Percentiles rank a stretch among this genome's conserved stretches.
Conservation (phyloP, 192 early-diverging fungal genomes). For the Phycomyces blakesleeanus region DNA sequence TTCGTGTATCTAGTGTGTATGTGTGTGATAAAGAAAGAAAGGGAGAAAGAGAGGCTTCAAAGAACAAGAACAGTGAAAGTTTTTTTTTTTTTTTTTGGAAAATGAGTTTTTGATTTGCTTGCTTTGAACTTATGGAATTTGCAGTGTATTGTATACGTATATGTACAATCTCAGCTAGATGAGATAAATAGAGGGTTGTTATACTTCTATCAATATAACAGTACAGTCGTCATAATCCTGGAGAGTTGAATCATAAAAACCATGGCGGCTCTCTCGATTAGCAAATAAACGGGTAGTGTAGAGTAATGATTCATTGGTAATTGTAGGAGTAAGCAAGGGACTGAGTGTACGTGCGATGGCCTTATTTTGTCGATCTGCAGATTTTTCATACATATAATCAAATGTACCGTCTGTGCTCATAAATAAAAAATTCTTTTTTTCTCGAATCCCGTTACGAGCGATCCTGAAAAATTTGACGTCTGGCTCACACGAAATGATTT, state of each 20-base stretch:
- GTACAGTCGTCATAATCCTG: constrained; percentile 62
- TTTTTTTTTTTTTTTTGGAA: too few relatives aligned
- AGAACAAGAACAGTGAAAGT: background rate
- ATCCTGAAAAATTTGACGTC: constrained; percentile 54
- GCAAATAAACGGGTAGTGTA: constrained; percentile 41
- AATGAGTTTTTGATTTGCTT: too few relatives aligned
- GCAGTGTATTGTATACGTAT: background rate
- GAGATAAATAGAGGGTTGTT: too few relatives aligned
- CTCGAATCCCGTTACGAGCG: constrained; percentile 2
- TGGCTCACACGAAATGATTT: constrained; percentile 48
- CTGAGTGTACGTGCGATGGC: constrained; percentile 46
- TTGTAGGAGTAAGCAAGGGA: constrained; percentile 35
- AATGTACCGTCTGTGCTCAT: constrained; percentile 59
- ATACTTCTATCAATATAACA: background rate
- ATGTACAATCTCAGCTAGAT: background rate
- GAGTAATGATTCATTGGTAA: constrained; percentile 33
- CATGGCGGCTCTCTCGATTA: constrained; percentile 42
- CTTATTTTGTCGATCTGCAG: constrained; percentile 45
- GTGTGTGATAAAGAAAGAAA: background rate
- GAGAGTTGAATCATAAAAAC: constrained; percentile 46
- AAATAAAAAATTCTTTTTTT: constrained; percentile 42
- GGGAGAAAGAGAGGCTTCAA: background rate
- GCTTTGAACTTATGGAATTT: too few relatives aligned
- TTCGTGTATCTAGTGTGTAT: too few relatives aligned
- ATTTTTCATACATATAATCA: constrained; percentile 52